Conservation (phyloP, 2,329 filamentous ascomycete species). For the Zasmidium citrigriseum region DNA sequence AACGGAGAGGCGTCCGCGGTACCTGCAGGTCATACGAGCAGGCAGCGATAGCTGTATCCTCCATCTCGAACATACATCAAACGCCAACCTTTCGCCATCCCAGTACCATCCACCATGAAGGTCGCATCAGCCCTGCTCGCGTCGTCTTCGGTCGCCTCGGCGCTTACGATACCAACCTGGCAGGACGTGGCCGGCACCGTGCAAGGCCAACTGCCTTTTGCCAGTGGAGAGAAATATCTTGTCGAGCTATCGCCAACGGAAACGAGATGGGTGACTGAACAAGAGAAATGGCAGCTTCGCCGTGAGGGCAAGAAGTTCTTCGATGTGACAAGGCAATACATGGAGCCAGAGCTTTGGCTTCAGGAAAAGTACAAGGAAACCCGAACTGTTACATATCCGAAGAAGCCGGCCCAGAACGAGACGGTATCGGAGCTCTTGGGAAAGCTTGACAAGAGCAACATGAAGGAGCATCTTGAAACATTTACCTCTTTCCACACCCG, state of each 20-base stretch:
- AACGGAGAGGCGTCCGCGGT: too few relatives aligned
- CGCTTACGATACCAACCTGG: constrained; percentile 24
- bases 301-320: constrained; percentile 85
- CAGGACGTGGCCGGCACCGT: constrained; percentile 21
- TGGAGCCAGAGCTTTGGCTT: constrained; percentile 44
- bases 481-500: constrained; percentile 79
- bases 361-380: constrained; percentile 3
- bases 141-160: constrained; percentile 22
- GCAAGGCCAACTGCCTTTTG: constrained; percentile 31
- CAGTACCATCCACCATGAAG: constrained; percentile 21
- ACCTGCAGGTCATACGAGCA: not conserved
- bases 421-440: constrained; percentile 67
- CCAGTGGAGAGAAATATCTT: constrained; percentile 60
- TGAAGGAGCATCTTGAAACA: constrained; percentile 75
- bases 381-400: constrained; percentile 63
- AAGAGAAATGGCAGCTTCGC: constrained; percentile 90
- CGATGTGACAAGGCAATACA: constrained; percentile 77
- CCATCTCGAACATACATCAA: not conserved
- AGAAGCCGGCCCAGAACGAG: constrained; percentile 64
- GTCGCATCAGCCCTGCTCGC: constrained; percentile 22
- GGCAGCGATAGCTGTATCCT: not conserved
- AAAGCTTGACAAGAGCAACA: constrained; percentile 71
- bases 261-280: constrained; percentile 85
- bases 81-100: not conserved
- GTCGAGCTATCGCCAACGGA: constrained; percentile 84